Conservation (phyloP, 371 early-diverging fungal genomes). For the Lichtheimia hyalospora region DNA sequence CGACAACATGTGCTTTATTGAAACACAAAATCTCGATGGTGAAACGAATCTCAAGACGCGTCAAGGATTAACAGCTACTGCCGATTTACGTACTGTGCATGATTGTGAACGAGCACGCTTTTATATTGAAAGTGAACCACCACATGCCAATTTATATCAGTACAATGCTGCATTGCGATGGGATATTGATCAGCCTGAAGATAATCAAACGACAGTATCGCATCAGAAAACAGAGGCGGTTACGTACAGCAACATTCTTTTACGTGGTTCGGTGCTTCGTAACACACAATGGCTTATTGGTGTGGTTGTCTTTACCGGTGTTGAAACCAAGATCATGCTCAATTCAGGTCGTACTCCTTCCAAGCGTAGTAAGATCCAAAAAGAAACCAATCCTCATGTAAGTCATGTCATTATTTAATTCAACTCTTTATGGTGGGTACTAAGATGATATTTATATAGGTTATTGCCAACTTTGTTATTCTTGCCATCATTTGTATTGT, state of each 20-base stretch:
- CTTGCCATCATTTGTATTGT: constrained; percentile 60
- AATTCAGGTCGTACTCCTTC: constrained; percentile 90
- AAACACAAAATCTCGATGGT: constrained; percentile 87
- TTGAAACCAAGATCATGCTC: constrained; percentile 90
- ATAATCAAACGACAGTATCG: constrained; percentile 24
- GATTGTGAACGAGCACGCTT: constrained; percentile 61
- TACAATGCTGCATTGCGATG: constrained; percentile 70
- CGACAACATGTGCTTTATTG: constrained; percentile 71
- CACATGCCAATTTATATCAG: constrained; percentile 75
- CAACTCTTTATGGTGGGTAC: background rate
- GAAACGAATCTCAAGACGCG: constrained; percentile 82
- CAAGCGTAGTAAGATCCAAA: constrained; percentile 93
- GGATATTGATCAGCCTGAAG: constrained; percentile 34
- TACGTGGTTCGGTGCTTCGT: constrained; percentile 90
- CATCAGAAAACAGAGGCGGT: constrained; percentile 47
- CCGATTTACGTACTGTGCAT: constrained; percentile 33
- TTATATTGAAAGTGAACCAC: constrained; percentile 80
- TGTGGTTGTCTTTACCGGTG: constrained; percentile 84
- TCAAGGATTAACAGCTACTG: constrained; percentile 41
- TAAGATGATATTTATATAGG: constrained; percentile 24
- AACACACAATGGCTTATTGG: constrained; percentile 89
- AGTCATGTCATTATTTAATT: constrained; percentile 3
- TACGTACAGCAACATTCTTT: constrained; percentile 71
- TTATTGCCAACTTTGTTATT: constrained; percentile 45
- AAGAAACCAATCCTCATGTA: constrained; percentile 92